phyloP scores from a whole-genome alignment of 495 filamentous ascomycete genomes.

The Penicillium paxilli region DNA sequence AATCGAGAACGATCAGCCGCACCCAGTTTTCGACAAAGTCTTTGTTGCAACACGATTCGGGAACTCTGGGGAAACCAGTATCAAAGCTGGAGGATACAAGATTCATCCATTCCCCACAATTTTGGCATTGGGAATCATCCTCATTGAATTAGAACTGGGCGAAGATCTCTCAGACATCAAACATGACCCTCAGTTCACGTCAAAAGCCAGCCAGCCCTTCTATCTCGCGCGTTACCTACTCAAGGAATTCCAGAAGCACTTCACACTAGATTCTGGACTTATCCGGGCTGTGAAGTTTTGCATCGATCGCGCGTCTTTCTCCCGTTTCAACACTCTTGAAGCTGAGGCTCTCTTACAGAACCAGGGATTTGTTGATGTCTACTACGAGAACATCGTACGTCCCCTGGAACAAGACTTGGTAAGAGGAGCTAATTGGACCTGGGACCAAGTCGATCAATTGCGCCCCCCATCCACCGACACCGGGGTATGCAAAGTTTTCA shows the following conservation, averaged over 20 bases:
- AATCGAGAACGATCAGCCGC: slow-evolving; percentile 6
- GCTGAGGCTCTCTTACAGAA: background rate
- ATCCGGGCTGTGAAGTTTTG: slow-evolving; percentile 4
- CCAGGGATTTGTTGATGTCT: slow-evolving; percentile 12
- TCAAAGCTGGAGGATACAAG: background rate
- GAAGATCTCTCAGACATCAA: slow-evolving; percentile 12
- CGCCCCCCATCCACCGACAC: background rate
- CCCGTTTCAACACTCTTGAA: background rate
- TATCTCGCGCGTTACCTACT: slow-evolving; percentile 7
- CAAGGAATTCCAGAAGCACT: slow-evolving; percentile 9
- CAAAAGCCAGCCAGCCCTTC: background rate
- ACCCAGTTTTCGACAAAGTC: slow-evolving; percentile 14
- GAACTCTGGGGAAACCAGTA: background rate
- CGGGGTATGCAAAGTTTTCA: background rate
- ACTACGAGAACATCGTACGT: slow-evolving; percentile 7
- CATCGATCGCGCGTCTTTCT: background rate
- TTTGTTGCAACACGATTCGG: slow-evolving; percentile 10
- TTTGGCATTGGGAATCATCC: slow-evolving; percentile 13
- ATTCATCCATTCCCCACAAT: slow-evolving; percentile 16
- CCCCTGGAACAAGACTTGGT: slow-evolving; percentile 18
- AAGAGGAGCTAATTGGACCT: slow-evolving; percentile 14
- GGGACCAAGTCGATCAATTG: slow-evolving; percentile 9
- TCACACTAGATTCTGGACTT: slow-evolving; percentile 10
- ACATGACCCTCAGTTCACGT: background rate
- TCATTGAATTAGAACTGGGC: slow-evolving; percentile 12